Conservation (phyloP, 2,329 filamentous ascomycete genomes). For the Apiospora arundinis region DNA sequence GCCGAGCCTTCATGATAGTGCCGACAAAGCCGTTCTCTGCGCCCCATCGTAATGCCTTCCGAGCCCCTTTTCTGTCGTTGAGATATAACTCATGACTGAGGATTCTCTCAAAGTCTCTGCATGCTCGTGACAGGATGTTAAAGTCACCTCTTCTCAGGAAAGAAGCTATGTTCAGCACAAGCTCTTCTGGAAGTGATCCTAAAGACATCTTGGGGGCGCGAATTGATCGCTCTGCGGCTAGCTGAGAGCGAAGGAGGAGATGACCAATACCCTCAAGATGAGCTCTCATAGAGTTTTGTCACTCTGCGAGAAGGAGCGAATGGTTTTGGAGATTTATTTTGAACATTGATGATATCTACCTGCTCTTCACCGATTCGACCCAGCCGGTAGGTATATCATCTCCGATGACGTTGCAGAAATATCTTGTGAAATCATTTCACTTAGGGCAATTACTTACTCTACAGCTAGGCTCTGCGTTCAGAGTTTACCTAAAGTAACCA, state of each 20-base stretch:
- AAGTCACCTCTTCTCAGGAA: not conserved
- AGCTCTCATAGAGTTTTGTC: not conserved
- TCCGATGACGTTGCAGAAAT: not conserved
- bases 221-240: not conserved
- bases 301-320: not conserved
- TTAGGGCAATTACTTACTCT: not conserved
- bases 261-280: not conserved
- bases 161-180: not conserved
- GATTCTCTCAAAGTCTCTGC: not conserved
- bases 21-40: not conserved
- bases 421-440: not conserved
- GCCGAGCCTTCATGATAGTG: not conserved
- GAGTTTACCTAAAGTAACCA: not conserved
- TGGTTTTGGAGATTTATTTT: not conserved
- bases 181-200: not conserved
- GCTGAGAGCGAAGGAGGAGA: not conserved
- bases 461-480: not conserved
- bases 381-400: not conserved
- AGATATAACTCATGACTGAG: not conserved
- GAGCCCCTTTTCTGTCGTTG: not conserved
- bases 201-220: not conserved
- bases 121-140: not conserved
- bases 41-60: not conserved
- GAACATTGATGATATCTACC: not conserved
- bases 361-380: not conserved